Percentiles rank a stretch among this genome's conserved stretches.
phyloP scores from a whole-genome alignment of 2,329 filamentous ascomycete species.

The Sporothrix variecibatus region DNA sequence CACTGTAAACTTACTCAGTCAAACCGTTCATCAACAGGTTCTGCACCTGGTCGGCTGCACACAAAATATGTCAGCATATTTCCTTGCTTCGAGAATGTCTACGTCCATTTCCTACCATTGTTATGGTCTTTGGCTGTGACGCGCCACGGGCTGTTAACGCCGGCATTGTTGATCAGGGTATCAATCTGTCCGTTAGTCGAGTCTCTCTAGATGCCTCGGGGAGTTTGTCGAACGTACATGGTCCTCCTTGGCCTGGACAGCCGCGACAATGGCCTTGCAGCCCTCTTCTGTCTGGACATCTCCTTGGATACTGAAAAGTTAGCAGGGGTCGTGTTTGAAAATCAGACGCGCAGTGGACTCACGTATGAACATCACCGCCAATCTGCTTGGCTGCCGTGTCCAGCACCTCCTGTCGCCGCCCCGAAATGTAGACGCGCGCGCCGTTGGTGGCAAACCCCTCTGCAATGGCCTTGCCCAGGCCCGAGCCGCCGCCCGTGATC shows the following conservation, averaged over 20 bases:
- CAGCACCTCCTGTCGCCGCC: constrained; percentile 46
- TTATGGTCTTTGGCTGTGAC: constrained; percentile 30
- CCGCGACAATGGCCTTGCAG: constrained; percentile 34
- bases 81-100: neutral
- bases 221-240: constrained; percentile 25
- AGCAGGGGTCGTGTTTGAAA: neutral
- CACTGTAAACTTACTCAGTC: neutral
- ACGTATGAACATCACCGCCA: constrained; percentile 32
- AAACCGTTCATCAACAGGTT: neutral
- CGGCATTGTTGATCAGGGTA: constrained; percentile 36
- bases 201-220: neutral
- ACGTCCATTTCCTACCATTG: neutral
- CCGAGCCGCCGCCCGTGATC: constrained; percentile 49
- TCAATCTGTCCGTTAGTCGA: constrained; percentile 31
- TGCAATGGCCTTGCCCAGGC: constrained; percentile 49
- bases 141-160: constrained; percentile 33
- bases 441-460: constrained; percentile 47
- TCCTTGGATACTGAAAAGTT: constrained; percentile 32
- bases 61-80: neutral
- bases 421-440: constrained; percentile 49
- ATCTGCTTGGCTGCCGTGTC: constrained; percentile 38
- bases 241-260: constrained; percentile 32
- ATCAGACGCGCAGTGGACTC: neutral
- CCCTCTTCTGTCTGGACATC: constrained; percentile 35
- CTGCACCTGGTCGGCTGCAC: neutral